phyloP scores from a whole-genome alignment of 2,329 filamentous ascomycete genomes.

The Metarhizium album region DNA sequence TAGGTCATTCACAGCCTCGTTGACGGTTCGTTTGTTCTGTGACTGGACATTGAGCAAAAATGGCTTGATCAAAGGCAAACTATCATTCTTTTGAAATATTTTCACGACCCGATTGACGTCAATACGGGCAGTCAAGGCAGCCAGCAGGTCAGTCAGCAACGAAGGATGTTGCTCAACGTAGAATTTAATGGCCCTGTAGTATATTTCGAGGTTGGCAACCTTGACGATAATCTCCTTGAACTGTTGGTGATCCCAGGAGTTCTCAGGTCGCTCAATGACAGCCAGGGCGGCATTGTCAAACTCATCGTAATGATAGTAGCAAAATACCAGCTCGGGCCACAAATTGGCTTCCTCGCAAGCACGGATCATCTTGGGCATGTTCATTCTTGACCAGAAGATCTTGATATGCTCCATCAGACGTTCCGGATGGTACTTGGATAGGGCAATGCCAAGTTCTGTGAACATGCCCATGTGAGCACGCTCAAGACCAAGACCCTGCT shows the following conservation, averaged over 20 bases:
- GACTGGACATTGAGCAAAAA: constrained; percentile 93
- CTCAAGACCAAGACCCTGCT: constrained; percentile 90
- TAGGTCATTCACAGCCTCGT: constrained; percentile 94
- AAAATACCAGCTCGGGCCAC: constrained; percentile 96
- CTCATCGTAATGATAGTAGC: constrained; percentile 97
- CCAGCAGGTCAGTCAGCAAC: constrained; percentile 87
- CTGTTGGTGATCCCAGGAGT: constrained; percentile 98
- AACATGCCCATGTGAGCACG: constrained; percentile 96
- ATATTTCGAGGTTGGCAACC: constrained; percentile 97
- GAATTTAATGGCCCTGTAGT: constrained; percentile 94
- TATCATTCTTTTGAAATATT: constrained; percentile 98
- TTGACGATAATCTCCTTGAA: constrained; percentile 99
- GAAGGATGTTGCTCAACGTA: constrained; percentile 96
- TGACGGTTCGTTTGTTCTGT: constrained; percentile 97
- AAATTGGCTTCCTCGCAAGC: constrained; percentile 90
- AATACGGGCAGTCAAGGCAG: constrained; percentile 82
- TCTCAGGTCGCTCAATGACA: constrained; percentile 94
- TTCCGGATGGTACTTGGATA: constrained; percentile 92
- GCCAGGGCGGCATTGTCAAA: constrained; percentile 94
- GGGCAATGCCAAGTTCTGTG: constrained; percentile 80
- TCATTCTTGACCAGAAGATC: constrained; percentile 96
- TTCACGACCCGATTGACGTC: constrained; percentile 98
- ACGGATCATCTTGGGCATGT: constrained; percentile 92
- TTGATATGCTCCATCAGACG: constrained; percentile 97
- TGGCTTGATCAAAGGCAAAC: constrained; percentile 95